phyloP scores from a whole-genome alignment of 305 asterid species.

The Ruellia speciosa region DNA sequence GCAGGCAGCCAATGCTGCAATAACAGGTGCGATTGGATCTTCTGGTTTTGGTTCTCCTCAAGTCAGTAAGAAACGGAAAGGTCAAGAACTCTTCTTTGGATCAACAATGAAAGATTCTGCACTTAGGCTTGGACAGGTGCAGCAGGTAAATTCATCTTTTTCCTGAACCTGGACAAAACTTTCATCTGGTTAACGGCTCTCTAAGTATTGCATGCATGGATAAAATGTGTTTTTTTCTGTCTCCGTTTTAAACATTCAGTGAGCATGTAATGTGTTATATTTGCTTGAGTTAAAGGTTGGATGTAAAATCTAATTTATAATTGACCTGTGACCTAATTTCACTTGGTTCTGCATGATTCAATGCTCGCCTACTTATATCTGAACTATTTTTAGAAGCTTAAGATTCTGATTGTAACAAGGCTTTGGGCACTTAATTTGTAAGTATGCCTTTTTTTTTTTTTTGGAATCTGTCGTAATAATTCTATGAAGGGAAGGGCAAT shows the following conservation, averaged over 20 bases:
- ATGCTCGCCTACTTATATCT: not conserved
- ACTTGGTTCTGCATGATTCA: not conserved
- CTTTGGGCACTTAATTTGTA: not conserved
- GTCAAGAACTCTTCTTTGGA: slow-evolving; percentile 60
- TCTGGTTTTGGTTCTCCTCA: slow-evolving; percentile 90
- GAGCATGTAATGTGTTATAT: not conserved
- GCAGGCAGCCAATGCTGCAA: slow-evolving; percentile 96
- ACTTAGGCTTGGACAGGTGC: slow-evolving; percentile 54
- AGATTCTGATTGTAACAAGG: no score
- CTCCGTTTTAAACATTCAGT: slow-evolving; percentile 8
- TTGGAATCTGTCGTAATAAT: not conserved
- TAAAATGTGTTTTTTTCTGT: not conserved
- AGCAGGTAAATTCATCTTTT: slow-evolving; percentile 47
- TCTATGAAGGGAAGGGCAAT: not conserved
- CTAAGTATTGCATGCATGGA: not conserved
- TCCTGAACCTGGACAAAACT: slow-evolving; percentile 7
- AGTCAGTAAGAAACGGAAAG: slow-evolving; percentile 63
- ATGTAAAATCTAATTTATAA: not conserved
- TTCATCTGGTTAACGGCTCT: slow-evolving; percentile 6
- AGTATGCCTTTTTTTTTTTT: not conserved
- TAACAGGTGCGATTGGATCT: slow-evolving; percentile 83
- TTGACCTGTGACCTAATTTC: not conserved
- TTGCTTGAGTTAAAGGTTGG: not conserved
- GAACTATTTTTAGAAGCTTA: not conserved
- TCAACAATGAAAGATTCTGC: slow-evolving; percentile 45